Base-by-base conservation (phyloP, 352 stramenopile species). In the Phytophthora cactorum region DNA sequence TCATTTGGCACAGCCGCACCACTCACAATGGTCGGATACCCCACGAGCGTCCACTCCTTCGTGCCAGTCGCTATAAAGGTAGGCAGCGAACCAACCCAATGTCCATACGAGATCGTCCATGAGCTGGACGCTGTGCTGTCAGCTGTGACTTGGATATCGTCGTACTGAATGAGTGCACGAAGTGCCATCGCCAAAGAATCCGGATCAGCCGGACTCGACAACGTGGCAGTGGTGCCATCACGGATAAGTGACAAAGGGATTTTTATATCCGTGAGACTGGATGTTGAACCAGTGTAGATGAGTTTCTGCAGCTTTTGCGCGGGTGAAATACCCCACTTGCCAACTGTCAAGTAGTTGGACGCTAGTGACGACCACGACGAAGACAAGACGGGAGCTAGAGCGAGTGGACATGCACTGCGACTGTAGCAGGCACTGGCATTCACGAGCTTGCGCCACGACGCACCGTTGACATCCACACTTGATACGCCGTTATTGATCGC, bases 341-440 rank as follows among this genome's bases (percentile, higher is more conserved):
- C 78, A n/a, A 78, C 72, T 2, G 75, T 56, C 27, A 55, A 52
- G 27, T 73, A 73, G n/a, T 43, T 73, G 0, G 65, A 59, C 0
- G 77, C 56, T 12, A 74, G 29, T 1, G 60, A 63, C 28, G 66
- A 70, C 39, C 52, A 74, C 1, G 60, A 59, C 5, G 52, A 68
- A 8, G 75, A 71, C 27, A 90, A 15, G 28, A 88, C 62, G 12
- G 74, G 59, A 9, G 74, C 60, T 31, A 87, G 64, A 10, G 70
- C 81, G 8, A 90, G 55, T 28, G 72, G 68, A 45, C 81, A 90
- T 4, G 62, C 45, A 25, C 59, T 54, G 15, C 72, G 70, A 28
- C 77, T 84, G 57, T 79, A 87, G 45, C 81, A 90, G 31, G 79
- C 79, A 28, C 79, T 87, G 0, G 81, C 81, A 9, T 74, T 74